Evolutionary conservation across 129 eudicot genomes (phyloP).

Genomic region (Kitagawia praeruptora): DNA sequence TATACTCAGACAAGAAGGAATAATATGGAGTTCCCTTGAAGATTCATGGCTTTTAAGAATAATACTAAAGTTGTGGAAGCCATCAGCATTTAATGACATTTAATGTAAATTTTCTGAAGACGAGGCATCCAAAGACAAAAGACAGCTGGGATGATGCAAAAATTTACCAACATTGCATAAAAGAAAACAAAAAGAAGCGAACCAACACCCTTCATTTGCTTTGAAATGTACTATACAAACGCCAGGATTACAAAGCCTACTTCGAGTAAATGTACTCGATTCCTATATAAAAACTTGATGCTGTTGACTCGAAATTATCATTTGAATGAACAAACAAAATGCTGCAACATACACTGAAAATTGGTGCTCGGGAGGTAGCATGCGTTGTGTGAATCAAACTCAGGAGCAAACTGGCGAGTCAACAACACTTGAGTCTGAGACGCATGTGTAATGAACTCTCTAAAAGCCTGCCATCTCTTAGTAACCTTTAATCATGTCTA

Average conservation of each 20-base stretch:
- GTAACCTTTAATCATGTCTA: conserved; percentile 10
- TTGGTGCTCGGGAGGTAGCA: not conserved
- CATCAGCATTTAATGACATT: not conserved
- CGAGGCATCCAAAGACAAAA: not conserved
- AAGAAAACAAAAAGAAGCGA: not conserved
- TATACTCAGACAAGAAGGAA: too few species aligned
- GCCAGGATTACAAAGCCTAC: not conserved
- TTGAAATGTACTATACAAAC: not conserved
- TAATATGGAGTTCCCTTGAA: too few species aligned
- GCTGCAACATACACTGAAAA: not conserved
- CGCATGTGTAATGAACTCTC: not conserved
- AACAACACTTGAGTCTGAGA: not conserved
- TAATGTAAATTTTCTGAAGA: not conserved
- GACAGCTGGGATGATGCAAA: not conserved
- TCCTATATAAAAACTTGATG: not conserved
- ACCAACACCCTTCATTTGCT: not conserved
- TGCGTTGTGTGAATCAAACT: not conserved
- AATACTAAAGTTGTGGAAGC: not conserved
- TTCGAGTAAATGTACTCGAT: not conserved
- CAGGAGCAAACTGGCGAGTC: not conserved
- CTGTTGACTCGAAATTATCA: not conserved
- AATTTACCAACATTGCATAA: not conserved
- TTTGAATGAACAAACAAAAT: not conserved
- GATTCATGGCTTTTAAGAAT: too few species aligned
- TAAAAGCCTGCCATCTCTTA: not conserved